Conservation (phyloP, 1,139 yeast species). For the Debaryomycetaceae sp. region DNA sequence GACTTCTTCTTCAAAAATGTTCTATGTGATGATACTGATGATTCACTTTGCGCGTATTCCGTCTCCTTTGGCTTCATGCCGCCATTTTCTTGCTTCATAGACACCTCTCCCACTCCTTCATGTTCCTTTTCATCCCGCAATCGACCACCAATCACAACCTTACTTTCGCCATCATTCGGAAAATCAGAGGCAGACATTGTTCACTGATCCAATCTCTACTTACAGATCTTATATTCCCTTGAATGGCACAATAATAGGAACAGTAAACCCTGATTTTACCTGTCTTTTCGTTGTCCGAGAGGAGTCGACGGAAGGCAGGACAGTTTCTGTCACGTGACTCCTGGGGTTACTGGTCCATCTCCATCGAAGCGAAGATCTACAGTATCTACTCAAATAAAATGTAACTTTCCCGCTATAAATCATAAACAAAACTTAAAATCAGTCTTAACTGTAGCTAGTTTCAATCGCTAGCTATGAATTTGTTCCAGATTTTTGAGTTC, state of each 20-base stretch:
- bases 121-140: neutral
- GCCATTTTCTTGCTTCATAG: constrained; percentile 1
- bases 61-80: constrained; percentile 1
- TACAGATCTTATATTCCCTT: too few species aligned
- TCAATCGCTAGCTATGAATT: constrained; percentile 1
- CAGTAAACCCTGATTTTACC: too few species aligned
- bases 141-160: neutral
- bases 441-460: neutral
- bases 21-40: constrained; percentile 13
- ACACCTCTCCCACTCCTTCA: neutral
- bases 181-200: too few species aligned
- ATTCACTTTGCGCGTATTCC: neutral
- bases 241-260: too few species aligned
- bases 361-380: too few species aligned
- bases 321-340: too few species aligned
- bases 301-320: too few species aligned
- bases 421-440: neutral
- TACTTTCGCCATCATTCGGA: too few species aligned
- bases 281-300: too few species aligned
- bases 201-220: too few species aligned
- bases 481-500: constrained; percentile 9
- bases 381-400: neutral
- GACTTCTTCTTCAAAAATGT: constrained; percentile 15
- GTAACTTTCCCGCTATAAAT: neutral
- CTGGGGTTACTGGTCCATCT: too few species aligned